Percentiles rank a stretch among this genome's conserved stretches.
Conservation (phyloP, 495 filamentous ascomycete genomes). For the Cudoniella acicularis region DNA sequence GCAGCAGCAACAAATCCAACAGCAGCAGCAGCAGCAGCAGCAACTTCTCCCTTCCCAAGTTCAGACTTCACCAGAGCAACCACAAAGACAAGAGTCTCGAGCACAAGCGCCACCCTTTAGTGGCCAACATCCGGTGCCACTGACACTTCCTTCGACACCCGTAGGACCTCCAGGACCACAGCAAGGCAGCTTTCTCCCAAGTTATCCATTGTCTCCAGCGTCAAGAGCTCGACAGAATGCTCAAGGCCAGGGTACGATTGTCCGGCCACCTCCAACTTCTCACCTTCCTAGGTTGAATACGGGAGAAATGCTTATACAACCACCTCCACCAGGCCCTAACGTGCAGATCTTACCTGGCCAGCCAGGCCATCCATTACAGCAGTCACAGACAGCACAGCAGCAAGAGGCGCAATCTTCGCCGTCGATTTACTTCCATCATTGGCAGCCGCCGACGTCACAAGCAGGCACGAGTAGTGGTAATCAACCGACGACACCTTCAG, state of each 20-base stretch:
- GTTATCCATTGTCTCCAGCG: slow-evolving; percentile 29
- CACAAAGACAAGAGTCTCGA: slow-evolving; percentile 44
- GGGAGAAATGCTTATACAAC: slow-evolving; percentile 54
- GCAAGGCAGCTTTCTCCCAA: slow-evolving; percentile 30
- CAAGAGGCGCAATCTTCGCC: slow-evolving; percentile 56
- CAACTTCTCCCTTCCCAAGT: slow-evolving; percentile 49
- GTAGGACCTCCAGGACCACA: slow-evolving; percentile 20
- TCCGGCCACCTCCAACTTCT: slow-evolving; percentile 34
- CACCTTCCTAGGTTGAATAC: slow-evolving; percentile 48
- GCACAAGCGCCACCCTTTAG: slow-evolving; percentile 30
- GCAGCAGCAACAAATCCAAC: slow-evolving; percentile 42
- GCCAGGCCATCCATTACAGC: slow-evolving; percentile 40
- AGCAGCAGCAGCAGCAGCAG: slow-evolving; percentile 47
- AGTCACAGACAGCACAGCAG: slow-evolving; percentile 48
- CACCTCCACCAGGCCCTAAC: slow-evolving; percentile 38
- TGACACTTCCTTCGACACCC: slow-evolving; percentile 29
- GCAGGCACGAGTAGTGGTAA: slow-evolving; percentile 47
- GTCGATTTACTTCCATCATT: slow-evolving; percentile 87
- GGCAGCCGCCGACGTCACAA: slow-evolving; percentile 73
- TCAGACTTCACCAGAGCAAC: slow-evolving; percentile 40
- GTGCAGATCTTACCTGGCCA: slow-evolving; percentile 35
- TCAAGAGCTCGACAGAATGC: slow-evolving; percentile 28
- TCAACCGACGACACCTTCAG: slow-evolving; percentile 62
- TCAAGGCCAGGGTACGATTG: slow-evolving; percentile 23
- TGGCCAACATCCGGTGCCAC: slow-evolving; percentile 27